Conservation (phyloP, 805 yeast genomes). For the Pichia californica region DNA sequence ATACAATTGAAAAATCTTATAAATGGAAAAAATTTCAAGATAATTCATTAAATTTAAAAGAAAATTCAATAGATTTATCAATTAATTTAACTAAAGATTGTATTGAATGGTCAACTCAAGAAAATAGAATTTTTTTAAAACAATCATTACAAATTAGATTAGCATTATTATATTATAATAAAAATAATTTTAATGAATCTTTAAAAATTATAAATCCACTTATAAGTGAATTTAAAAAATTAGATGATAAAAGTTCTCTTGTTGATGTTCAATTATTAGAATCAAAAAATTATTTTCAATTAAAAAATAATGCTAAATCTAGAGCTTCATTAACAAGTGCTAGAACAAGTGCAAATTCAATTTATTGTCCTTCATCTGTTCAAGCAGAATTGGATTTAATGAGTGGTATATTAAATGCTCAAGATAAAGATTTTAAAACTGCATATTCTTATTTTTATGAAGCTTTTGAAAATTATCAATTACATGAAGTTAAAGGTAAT, state of each 20-base stretch:
- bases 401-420: conserved; percentile 94
- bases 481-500: conserved; percentile 26
- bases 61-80: conserved; percentile 56
- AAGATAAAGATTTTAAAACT: conserved; percentile 93
- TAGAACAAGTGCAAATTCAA: conserved; percentile 94
- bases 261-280: conserved; percentile 94
- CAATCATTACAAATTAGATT: conserved; percentile 83
- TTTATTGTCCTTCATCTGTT: conserved; percentile 87
- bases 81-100: conserved; percentile 68
- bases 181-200: conserved; percentile 59
- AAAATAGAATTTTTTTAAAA: conserved; percentile 80
- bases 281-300: conserved; percentile 81
- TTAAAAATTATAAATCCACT: conserved; percentile 64
- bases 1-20: conserved; percentile 60
- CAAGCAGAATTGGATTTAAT: conserved; percentile 94
- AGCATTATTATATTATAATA: conserved; percentile 65
- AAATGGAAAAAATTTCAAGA: conserved; percentile 4
- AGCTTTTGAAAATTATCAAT: conserved; percentile 83
- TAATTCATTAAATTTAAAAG: background rate
- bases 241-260: conserved; percentile 91
- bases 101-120: conserved; percentile 80
- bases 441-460: conserved; percentile 94
- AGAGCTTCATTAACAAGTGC: conserved; percentile 92
- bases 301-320: conserved; percentile 85
- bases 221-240: conserved; percentile 78